These are phyloP conservation scores for Thermothelomyces thermophilus DNA, from an alignment of 2,329 filamentous ascomycete species.

Conservation along the genomic window DNA sequence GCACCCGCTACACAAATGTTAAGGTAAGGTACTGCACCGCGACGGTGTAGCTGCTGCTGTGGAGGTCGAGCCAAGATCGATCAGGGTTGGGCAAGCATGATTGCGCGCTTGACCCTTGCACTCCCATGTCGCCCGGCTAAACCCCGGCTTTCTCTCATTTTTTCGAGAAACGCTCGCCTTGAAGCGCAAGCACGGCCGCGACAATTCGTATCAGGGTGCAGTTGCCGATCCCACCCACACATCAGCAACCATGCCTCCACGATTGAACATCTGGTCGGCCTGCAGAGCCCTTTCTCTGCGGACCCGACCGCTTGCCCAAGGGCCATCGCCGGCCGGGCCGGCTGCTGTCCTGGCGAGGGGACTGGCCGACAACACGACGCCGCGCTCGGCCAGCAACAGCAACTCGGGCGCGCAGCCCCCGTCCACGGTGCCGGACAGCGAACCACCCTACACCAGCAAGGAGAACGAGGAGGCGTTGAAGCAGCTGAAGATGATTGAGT, in stretches of 20 bases:
- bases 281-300: conserved; percentile 38
- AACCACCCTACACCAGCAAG: conserved; percentile 33
- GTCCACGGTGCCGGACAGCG: conserved; percentile 2
- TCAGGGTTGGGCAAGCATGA: too few relatives aligned
- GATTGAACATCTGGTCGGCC: conserved; percentile 43
- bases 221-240: conserved; percentile 13
- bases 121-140: too few relatives aligned
- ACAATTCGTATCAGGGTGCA: not conserved
- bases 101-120: too few relatives aligned
- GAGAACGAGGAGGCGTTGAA: conserved; percentile 39
- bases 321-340: conserved; percentile 14
- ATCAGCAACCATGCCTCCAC: conserved; percentile 44
- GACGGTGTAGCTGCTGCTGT: not conserved
- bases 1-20: too few relatives aligned
- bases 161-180: conserved; percentile 11
- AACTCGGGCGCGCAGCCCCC: conserved; percentile 4
- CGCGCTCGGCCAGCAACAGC: conserved; percentile 1
- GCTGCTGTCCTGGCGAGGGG: conserved; percentile 1
- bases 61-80: not conserved
- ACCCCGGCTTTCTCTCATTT: conserved; percentile 13
- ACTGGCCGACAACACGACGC: conserved; percentile 12
- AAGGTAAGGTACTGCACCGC: too few relatives aligned
- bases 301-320: conserved; percentile 29
- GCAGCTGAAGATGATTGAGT: conserved; percentile 30
- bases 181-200: not conserved